phyloP scores from a whole-genome alignment of 1,284 basidiomycete genomes.

The Apiotrichum sp. region DNA sequence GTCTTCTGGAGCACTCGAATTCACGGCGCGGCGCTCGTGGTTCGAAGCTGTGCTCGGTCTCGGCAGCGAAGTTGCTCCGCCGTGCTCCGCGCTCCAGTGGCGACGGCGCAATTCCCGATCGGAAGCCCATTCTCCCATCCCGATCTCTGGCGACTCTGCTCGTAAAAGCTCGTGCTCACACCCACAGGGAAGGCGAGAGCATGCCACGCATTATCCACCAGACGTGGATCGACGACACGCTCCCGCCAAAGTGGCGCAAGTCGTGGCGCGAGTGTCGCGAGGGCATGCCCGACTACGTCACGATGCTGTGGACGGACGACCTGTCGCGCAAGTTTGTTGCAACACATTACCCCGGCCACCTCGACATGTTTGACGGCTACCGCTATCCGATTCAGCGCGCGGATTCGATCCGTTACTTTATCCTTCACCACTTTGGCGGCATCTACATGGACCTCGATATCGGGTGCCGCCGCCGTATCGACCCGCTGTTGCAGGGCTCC shows the following conservation, averaged over 20 bases:
- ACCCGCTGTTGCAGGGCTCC: slow-evolving; percentile 66
- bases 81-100: not conserved
- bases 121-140: not conserved
- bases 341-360: slow-evolving; percentile 81
- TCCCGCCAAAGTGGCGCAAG: slow-evolving; percentile 76
- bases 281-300: slow-evolving; percentile 93
- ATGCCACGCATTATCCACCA: slow-evolving; percentile 94
- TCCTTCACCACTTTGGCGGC: slow-evolving; percentile 91
- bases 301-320: slow-evolving; percentile 96
- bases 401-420: slow-evolving; percentile 95
- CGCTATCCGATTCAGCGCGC: slow-evolving; percentile 92
- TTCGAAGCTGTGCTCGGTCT: too few relatives aligned
- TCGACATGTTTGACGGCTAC: slow-evolving; percentile 88
- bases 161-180: too few relatives aligned
- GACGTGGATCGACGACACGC: slow-evolving; percentile 89
- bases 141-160: too few relatives aligned
- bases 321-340: slow-evolving; percentile 84
- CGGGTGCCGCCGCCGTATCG: slow-evolving; percentile 83
- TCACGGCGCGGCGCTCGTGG: too few relatives aligned
- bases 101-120: not conserved
- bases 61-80: not conserved
- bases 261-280: slow-evolving; percentile 73
- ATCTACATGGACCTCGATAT: slow-evolving; percentile 97
- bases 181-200: slow-evolving; percentile 52
- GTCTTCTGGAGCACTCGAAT: too few relatives aligned